Evolutionary conservation across 352 stramenopile species (phyloP).

Genomic region (Pythium aquatile): DNA sequence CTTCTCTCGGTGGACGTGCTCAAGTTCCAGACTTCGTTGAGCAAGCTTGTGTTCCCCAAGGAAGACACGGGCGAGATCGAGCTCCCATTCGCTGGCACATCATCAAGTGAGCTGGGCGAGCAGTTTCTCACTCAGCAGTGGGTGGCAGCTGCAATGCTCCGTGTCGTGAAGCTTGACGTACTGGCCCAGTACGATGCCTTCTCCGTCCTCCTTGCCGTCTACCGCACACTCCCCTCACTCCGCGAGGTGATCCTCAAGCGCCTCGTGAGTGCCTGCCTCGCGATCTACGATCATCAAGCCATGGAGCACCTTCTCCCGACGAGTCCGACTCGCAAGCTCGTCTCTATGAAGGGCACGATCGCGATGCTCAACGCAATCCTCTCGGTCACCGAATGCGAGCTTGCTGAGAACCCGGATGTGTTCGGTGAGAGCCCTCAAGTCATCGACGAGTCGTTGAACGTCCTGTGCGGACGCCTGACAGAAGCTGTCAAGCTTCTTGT

Average conservation of each 20-base stretch:
- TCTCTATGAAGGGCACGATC: constrained; percentile 61
- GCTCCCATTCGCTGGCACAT: constrained; percentile 24
- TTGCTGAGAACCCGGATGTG: constrained; percentile 32
- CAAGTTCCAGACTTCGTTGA: constrained; percentile 58
- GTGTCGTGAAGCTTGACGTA: constrained; percentile 52
- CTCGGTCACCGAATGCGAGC: constrained; percentile 39
- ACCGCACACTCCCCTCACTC: constrained; percentile 35
- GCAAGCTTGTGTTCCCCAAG: constrained; percentile 45
- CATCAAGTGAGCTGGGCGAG: constrained; percentile 36
- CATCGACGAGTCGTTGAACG: constrained; percentile 34
- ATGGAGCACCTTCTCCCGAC: constrained; percentile 23
- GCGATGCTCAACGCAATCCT: constrained; percentile 54
- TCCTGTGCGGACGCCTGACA: constrained; percentile 45
- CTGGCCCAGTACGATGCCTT: constrained; percentile 62
- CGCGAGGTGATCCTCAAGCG: constrained; percentile 40
- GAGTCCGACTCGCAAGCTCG: constrained; percentile 16
- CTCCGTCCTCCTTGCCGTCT: constrained; percentile 54
- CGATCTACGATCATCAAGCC: constrained; percentile 68
- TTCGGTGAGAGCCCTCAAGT: constrained; percentile 41
- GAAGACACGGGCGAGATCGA: constrained; percentile 21
- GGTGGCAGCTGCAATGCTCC: constrained; percentile 45
- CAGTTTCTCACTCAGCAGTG: constrained; percentile 49
- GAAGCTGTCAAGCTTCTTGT: constrained; percentile 52
- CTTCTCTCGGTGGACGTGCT: constrained; percentile 54
- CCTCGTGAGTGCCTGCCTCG: constrained; percentile 39